Evolutionary conservation across 2,329 filamentous ascomycete species (phyloP), one percentile per base, ranked within the genome.

Genomic region (Pseudonectria buxi): DNA sequence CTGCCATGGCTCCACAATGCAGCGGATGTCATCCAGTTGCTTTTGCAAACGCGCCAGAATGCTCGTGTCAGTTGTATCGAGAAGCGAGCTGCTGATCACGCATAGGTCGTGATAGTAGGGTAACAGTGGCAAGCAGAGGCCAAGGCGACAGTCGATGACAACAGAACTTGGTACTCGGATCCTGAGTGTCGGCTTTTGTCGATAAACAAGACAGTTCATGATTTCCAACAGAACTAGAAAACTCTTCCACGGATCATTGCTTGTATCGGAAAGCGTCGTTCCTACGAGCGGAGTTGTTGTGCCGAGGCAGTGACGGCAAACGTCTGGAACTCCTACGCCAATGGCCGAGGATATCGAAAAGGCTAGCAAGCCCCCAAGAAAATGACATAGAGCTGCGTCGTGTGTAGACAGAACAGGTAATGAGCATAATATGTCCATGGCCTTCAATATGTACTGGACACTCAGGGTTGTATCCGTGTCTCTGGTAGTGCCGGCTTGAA

Each of bases 61-160:
- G 5, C 14, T 24, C 7, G 6, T 4, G 10, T 34, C 25, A 14
- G 14, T 28, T n/a, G 26, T 16, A 9, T 22, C 28, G 14, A 25
- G 13, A 9, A 34, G 32, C n/a, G 25, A 18, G 18, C 28, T 34
- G 32, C 25, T 34, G 12, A 34, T 34, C 6, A 34, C 25, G 26
- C 32, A 34, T 9, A 34, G 32, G 14, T 34, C 32, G 14, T 34
- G 15, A 22, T 28, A 34, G 15, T 34, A 28, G 6, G 32, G 32
- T 22, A 34, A 18, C 4, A 34, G 16, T 10, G 32, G 32, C 4
- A 34, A 14, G 16, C 32, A 34, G 16, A 34, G 32, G 11, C 25
- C 32, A 5, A 34, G 15, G n/a, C 18, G 32, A 14, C 32, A 16
- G 14, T 34, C 32, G 12, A 34, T 14, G 18, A 7, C 24, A 25